A percentile compares a stretch with the other conserved stretches of the same genome.
phyloP scores from a whole-genome alignment of 139 green algal genomes.

The Pseudopediastrum boryanum region DNA sequence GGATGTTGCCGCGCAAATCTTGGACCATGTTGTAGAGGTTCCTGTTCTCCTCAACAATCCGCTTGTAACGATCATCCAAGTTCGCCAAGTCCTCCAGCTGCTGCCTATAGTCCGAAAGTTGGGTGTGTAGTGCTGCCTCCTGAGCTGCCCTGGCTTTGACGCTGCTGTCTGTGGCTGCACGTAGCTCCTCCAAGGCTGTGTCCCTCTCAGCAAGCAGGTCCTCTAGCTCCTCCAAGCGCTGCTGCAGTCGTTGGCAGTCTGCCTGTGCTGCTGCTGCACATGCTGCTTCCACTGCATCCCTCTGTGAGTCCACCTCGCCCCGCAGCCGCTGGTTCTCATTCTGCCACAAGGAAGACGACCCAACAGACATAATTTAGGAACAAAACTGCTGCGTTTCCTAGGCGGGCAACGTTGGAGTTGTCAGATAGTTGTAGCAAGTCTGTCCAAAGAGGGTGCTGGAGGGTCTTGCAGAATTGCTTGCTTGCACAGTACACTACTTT shows the following conservation, averaged over 20 bases:
- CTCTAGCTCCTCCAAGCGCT: constrained; percentile 33
- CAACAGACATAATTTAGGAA: too few species aligned
- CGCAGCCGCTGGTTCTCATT: not conserved
- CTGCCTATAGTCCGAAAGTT: too few species aligned
- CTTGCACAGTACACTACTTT: too few species aligned
- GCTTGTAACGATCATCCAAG: constrained; percentile 42
- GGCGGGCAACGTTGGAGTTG: too few species aligned
- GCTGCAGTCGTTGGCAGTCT: not conserved
- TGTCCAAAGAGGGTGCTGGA: too few species aligned
- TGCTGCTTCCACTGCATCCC: constrained; percentile 1
- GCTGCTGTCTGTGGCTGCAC: constrained; percentile 25
- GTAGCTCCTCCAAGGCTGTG: constrained; percentile 41
- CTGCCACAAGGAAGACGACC: too few species aligned
- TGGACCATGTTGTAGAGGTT: constrained; percentile 89
- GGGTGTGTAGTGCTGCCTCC: too few species aligned
- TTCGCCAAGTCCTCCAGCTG: constrained; percentile 29
- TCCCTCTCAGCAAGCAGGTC: constrained; percentile 36
- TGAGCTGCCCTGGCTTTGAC: too few species aligned
- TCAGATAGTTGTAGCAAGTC: too few species aligned
- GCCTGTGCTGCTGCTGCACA: not conserved
- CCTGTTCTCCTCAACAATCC: constrained; percentile 74
- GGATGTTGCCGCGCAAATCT: constrained; percentile 87
- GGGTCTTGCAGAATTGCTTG: too few species aligned
- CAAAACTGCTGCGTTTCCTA: too few species aligned
- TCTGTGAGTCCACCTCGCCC: constrained; percentile 2